phyloP scores from a whole-genome alignment of 129 eudicot genomes.

The Arctium minus region DNA sequence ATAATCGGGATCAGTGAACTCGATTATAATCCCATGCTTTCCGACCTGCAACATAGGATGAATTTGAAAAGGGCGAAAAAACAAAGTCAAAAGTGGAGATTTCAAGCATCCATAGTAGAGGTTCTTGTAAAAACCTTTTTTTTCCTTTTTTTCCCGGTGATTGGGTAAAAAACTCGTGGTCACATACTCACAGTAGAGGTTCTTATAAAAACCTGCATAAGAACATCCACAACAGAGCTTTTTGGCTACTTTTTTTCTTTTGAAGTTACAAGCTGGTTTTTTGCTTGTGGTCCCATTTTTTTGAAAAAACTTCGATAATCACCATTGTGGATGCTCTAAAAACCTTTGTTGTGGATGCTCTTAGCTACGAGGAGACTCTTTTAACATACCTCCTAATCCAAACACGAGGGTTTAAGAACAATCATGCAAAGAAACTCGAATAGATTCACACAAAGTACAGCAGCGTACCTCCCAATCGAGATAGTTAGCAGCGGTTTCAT shows the following conservation, averaged over 20 bases:
- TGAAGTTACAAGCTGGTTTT: no score
- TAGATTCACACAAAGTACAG: constrained; percentile 2
- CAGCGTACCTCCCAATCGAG: constrained; percentile 92
- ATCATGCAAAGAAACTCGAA: not conserved
- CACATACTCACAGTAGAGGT: no score
- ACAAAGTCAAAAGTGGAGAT: not conserved
- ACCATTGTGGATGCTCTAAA: no score
- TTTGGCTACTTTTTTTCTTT: no score
- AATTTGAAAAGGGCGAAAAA: not conserved
- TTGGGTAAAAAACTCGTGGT: not conserved
- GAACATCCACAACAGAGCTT: no score
- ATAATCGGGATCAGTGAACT: constrained; percentile 71
- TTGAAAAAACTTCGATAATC: no score
- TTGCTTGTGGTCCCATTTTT: no score
- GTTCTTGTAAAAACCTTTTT: not conserved
- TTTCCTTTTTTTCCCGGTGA: not conserved
- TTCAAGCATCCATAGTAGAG: not conserved
- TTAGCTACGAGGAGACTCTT: no score
- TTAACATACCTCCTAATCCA: no score
- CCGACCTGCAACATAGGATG: constrained; percentile 54
- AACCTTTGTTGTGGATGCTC: no score
- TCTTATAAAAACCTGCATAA: no score
- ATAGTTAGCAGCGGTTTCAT: constrained; percentile 64
- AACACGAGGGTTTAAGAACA: not conserved
- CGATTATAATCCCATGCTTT: constrained; percentile 81